Percentiles rank a stretch among this genome's conserved stretches.
These are phyloP conservation scores for Kodamaea plutei DNA, from an alignment of 1,139 yeast genomes.

Conservation along the genomic window DNA sequence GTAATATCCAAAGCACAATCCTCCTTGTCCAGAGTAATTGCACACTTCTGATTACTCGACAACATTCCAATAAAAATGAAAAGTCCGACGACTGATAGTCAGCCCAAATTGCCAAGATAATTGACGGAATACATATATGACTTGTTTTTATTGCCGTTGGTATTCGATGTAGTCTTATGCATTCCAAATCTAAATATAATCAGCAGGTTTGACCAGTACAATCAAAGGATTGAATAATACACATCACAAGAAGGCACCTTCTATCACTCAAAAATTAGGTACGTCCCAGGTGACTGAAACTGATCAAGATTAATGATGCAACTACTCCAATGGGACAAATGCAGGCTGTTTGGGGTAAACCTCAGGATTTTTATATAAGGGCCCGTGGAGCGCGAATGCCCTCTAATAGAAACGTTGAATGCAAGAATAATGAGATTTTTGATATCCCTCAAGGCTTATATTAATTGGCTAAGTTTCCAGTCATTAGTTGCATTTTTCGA, in stretches of 20 bases:
- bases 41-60: too few relatives aligned
- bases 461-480: conserved; percentile 22
- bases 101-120: conserved; percentile 26
- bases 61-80: too few relatives aligned
- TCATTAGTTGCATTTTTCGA: too few relatives aligned
- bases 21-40: too few relatives aligned
- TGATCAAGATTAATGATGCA: conserved; percentile 17
- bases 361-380: too few relatives aligned
- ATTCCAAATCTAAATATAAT: too few relatives aligned
- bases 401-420: conserved; percentile 30
- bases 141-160: conserved; percentile 35
- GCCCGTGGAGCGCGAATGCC: too few relatives aligned
- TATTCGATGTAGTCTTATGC: too few relatives aligned
- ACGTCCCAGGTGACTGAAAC: conserved; percentile 17
- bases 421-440: conserved; percentile 24
- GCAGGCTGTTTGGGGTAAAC: too few relatives aligned
- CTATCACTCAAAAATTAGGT: conserved; percentile 11
- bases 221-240: conserved; percentile 17
- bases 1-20: too few relatives aligned
- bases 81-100: too few relatives aligned
- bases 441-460: conserved; percentile 23
- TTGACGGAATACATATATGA: conserved; percentile 19
- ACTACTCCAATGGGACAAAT: conserved; percentile 25
- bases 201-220: too few relatives aligned
- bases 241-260: conserved; percentile 14